Conservation (phyloP, 116 monocot species). For the Dioscorea cayenensis region DNA sequence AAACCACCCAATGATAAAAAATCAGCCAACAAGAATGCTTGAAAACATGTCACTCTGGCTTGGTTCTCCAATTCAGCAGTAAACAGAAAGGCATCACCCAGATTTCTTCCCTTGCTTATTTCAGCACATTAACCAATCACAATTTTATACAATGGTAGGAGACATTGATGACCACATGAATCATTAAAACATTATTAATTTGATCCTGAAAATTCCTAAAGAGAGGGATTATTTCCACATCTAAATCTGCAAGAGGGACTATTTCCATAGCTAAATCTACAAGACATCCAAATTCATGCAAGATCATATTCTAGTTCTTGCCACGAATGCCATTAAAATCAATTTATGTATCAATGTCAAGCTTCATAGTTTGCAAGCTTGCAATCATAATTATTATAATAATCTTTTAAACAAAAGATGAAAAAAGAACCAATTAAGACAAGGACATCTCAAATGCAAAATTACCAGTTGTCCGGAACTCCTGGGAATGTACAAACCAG, state of each 20-base stretch:
- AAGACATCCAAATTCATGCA: no score
- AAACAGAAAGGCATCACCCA: no score
- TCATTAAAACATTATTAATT: not conserved
- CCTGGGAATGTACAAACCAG: slow-evolving; percentile 58
- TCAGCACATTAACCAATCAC: no score
- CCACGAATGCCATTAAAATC: not conserved
- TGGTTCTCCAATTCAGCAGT: no score
- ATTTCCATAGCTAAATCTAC: not conserved
- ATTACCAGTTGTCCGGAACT: slow-evolving; percentile 75
- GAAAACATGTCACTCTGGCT: no score
- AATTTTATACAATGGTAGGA: no score
- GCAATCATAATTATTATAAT: no score
- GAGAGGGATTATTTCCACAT: not conserved
- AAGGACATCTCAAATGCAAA: not conserved
- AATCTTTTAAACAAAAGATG: not conserved
- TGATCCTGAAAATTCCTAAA: not conserved
- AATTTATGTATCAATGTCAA: not conserved
- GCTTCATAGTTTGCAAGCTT: not conserved
- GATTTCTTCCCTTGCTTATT: no score
- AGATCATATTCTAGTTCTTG: not conserved
- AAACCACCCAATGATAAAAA: no score
- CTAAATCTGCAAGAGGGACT: not conserved
- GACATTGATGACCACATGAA: not conserved
- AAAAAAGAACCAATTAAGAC: not conserved
- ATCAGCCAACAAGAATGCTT: no score